Base-by-base conservation (phyloP, 257 asterid species). In the Prunella vulgaris region DNA sequence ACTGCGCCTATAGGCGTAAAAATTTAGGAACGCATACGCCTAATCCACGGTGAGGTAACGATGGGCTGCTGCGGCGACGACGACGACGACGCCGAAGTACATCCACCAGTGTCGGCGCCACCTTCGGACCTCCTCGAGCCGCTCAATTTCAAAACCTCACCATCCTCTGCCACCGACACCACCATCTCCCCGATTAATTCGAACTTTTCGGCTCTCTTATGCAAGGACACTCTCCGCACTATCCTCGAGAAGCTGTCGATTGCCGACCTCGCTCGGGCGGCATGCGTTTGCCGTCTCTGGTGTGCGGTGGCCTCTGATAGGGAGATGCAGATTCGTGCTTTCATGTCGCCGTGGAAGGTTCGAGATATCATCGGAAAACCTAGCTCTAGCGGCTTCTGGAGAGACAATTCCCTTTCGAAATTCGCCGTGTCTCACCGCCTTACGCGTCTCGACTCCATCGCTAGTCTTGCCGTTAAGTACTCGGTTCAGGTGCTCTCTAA, bases 381-480 rank as follows among this genome's bases (percentile, higher is more conserved):
- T 75, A 78, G 84, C 74, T 88, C 97, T 14, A 84, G 88, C 17
- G 71, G 78, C 80, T 93, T 93, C 87, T 93, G 97, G 99, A 86
- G 95, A 51, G 99, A 93, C 51, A 87, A 84, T 73, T 83, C 90
- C 33, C 84, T 93, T 24, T 81, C 90, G 10, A 93, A 84, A 83
- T 93, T 93, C 74, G 96, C 99, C 49, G 77, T 93, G 9, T 90
- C 99, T 15, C 99, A 93, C 74, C 85, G 88, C 7, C 64, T 93
- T 49, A 74, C 77, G 18, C 91, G 93, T 9, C 85, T 86, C 15
- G 99, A 93, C 73, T 82, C 91, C 22, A 80, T 90, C 25, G 88
- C 96, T 60, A 85, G 97, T 81, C 96, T 93, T n/a, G 99, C 99
- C 49, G 96, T 93, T 46, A 88, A 82, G 80, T 93, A 93, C 83